phyloP scores from a whole-genome alignment of 1,139 yeast genomes.

The Casaregolazyma suthepensis region DNA sequence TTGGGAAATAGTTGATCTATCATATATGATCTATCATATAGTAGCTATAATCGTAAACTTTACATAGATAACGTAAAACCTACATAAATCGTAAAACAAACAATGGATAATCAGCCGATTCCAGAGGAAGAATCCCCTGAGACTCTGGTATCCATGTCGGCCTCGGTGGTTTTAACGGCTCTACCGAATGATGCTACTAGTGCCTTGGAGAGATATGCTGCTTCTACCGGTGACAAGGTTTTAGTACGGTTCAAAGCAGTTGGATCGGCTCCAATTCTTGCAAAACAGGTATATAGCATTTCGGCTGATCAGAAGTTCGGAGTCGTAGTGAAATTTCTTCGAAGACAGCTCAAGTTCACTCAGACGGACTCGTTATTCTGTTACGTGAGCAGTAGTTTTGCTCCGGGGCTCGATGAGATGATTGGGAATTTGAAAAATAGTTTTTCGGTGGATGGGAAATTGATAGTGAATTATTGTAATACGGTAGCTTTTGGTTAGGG shows the following conservation, averaged over 20 bases:
- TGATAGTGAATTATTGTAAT: conserved; percentile 34
- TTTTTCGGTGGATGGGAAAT: conserved; percentile 32
- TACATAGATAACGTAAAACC: not conserved
- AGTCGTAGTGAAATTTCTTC: conserved; percentile 33
- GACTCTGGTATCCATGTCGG: conserved; percentile 27
- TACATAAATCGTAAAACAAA: no score
- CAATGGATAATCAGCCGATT: conserved; percentile 15
- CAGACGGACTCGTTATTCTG: conserved; percentile 32
- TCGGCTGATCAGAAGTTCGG: conserved; percentile 32
- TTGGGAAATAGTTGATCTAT: not conserved
- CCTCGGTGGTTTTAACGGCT: conserved; percentile 28
- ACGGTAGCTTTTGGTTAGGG: conserved; percentile 37
- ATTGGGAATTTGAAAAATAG: conserved; percentile 29
- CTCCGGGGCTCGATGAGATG: conserved; percentile 36
- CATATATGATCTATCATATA: no score
- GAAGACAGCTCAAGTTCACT: conserved; percentile 30
- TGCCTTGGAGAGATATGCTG: conserved; percentile 24
- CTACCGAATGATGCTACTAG: conserved; percentile 29
- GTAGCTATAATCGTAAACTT: no score
- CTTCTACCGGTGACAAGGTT: conserved; percentile 14
- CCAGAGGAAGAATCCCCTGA: conserved; percentile 29
- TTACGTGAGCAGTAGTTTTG: conserved; percentile 35
- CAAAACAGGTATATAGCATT: conserved; percentile 33
- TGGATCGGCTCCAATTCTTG: conserved; percentile 36
- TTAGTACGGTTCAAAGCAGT: conserved; percentile 32